Base-by-base conservation (phyloP, 2,329 filamentous ascomycete species). In the Cordyceps javanica region DNA sequence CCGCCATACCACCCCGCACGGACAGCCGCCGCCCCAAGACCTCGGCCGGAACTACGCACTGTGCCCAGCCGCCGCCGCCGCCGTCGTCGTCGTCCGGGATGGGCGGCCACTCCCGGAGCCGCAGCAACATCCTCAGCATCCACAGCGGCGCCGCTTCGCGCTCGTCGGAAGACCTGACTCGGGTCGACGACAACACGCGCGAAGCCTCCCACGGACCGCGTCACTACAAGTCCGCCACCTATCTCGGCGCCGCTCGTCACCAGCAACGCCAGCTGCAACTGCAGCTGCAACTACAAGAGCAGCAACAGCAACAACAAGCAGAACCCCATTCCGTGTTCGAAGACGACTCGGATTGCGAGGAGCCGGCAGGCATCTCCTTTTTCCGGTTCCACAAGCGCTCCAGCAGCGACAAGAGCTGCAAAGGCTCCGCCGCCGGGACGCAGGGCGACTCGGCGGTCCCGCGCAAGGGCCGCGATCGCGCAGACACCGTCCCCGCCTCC, bases 321-420 rank as follows among this genome's bases (percentile, higher is more conserved):
- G 66, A 73, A 41, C 64, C 64, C 13, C 62, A 63, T n/a, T 81
- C 78, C 2, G 73, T 80, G 25, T 81, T 81, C 60, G 78, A 81
- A 44, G 63, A 71, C 14, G 77, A 80, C 63, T 75, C 75, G 4
- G 77, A 81, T 59, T 67, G 66, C 14, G 75, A 77, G 46, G 65
- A 64, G 7, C n/a, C 67, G 73, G 34, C 19, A 34, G 66, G 65
- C n/a, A 69, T 72, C 5, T 69, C 76, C 19, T 76, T 78, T 55
- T 76, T 77, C 46, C 73, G 75, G 19, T 73, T 81, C 58, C 72
- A 75, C 61, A 70, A 67, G 57, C 70, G 73, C 14, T 67, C 70
- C n/a, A 63, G 66, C 13, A 70, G 68, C 53, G 72, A 73, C 26
- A 64, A 67, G 32, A 63, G 65, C 30, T 65, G 64, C 14, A 60